These are phyloP conservation scores for Aspergillus quadrilineatus DNA, from an alignment of 2,329 filamentous ascomycete genomes.

Conservation along the genomic window DNA sequence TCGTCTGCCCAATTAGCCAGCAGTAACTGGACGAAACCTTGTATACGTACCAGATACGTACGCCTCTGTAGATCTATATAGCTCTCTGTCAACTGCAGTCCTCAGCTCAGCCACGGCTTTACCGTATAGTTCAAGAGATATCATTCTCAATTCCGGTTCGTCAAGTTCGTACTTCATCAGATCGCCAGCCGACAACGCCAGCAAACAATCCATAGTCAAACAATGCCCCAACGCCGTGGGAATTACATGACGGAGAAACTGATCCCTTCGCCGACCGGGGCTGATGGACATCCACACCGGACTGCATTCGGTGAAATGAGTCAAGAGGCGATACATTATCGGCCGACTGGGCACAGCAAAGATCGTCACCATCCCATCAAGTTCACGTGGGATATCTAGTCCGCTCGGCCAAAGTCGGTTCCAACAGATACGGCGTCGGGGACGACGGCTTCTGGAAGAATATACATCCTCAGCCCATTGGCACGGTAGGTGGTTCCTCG, in stretches of 20 bases:
- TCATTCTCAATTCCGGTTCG: background rate
- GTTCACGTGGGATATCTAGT: background rate
- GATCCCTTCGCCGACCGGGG: background rate
- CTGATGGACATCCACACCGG: background rate
- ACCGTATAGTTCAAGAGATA: background rate
- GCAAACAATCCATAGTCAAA: background rate
- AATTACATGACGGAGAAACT: background rate
- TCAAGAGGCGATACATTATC: background rate
- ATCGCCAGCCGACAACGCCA: background rate
- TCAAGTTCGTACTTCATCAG: background rate
- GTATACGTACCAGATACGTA: background rate
- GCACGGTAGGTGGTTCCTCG: slow-evolving; percentile 1
- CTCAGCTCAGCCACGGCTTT: background rate
- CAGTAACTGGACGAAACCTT: background rate
- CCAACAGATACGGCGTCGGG: background rate
- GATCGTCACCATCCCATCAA: background rate
- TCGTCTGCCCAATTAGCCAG: background rate
- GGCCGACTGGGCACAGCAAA: background rate
- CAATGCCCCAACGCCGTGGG: background rate
- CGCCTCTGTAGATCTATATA: background rate
- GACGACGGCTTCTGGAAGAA: background rate
- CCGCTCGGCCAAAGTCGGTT: background rate
- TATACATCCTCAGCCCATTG: background rate
- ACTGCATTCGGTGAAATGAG: background rate
- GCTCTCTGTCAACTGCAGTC: background rate